Percentiles rank a stretch among this genome's conserved stretches.
Conservation (phyloP, 2,329 filamentous ascomycete species). For the Westerdykella ornata region DNA sequence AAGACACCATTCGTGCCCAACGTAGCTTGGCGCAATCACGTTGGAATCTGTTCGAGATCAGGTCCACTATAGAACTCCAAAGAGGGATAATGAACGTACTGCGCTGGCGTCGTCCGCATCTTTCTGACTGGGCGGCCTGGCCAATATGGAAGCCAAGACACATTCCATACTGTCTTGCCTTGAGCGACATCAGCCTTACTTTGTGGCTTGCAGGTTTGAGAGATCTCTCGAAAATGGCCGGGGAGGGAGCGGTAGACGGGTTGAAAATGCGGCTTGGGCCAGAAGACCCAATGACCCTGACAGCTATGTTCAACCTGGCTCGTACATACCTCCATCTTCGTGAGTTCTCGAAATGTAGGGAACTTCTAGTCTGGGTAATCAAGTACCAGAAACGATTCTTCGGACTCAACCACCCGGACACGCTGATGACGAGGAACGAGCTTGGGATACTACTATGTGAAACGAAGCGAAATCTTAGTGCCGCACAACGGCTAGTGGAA, state of each 20-base stretch:
- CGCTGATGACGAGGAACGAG: slow-evolving; percentile 17
- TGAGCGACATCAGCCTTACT: slow-evolving; percentile 13
- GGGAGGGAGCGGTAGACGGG: slow-evolving; percentile 11
- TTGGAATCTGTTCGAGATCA: slow-evolving; percentile 17
- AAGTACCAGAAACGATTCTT: slow-evolving; percentile 13
- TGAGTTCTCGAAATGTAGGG: slow-evolving; percentile 6
- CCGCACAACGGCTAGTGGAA: slow-evolving; percentile 6
- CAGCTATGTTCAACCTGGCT: slow-evolving; percentile 21
- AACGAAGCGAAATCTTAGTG: slow-evolving; percentile 8
- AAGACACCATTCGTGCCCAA: slow-evolving; percentile 23
- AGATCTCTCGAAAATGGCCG: slow-evolving; percentile 5
- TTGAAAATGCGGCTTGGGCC: slow-evolving; percentile 15
- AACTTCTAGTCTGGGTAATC: slow-evolving; percentile 12
- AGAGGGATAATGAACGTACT: slow-evolving; percentile 10
- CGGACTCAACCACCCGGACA: slow-evolving; percentile 14
- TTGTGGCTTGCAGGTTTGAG: slow-evolving; percentile 16
- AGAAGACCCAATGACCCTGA: slow-evolving; percentile 15
- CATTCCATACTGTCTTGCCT: slow-evolving; percentile 13
- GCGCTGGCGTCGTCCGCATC: slow-evolving; percentile 6
- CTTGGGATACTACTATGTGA: slow-evolving; percentile 13
- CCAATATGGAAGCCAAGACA: slow-evolving; percentile 13
- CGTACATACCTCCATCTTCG: slow-evolving; percentile 14
- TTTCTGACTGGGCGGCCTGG: slow-evolving; percentile 10
- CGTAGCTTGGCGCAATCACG: slow-evolving; percentile 15
- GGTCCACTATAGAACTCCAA: slow-evolving; percentile 7